Base-by-base conservation (phyloP, 2,329 filamentous ascomycete species). In the Cercospora janseana region DNA sequence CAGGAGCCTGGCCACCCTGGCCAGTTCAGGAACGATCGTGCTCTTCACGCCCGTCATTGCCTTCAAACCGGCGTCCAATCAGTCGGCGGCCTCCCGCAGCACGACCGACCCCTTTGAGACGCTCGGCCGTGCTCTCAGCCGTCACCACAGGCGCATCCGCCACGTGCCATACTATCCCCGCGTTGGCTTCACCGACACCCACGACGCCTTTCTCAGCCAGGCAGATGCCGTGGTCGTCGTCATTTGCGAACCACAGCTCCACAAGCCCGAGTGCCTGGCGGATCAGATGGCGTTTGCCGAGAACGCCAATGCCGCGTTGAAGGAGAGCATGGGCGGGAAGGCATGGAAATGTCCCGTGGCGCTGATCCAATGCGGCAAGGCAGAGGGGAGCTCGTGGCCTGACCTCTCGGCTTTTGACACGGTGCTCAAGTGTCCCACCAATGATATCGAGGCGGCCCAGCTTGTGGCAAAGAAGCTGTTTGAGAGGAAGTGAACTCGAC, bases 91-190 rank as follows among this genome's bases (percentile, higher is more conserved):
- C 31, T 26, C 46, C 4, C 21, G 16, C 4, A 41, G 68, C 35
- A 71, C 73, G 35, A 74, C 70, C 60, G 87, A 91, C 63, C 87
- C 86, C 0, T 90, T 90, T 62, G 86, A 90, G 66, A 76, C 79
- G 10, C 72, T 91, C 13, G 87, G 86, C 15, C 76, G 78, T 55
- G 78, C 81, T 35, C 67, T 91, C 41, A 79, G 81, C 41, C 72
- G 69, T 41, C 74, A 78, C 58, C 82, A 86, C 61, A 70, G 76
- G 2, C 76, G 75, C 66, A 75, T 90, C 54, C 80, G 83, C 15
- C 87, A 90, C 64, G 80, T 88, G 34, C 85, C 87, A 4, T 91
- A 88, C 61, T 80, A 82, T 4, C 78, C 81, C 38, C 75, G 76
- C 45, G 69, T 75, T 51, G 84, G 85, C 32, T 81, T 88, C 64